These are phyloP conservation scores for Hypholoma sublateritium DNA, from an alignment of 768 basidiomycete genomes.

Conservation along the genomic window DNA sequence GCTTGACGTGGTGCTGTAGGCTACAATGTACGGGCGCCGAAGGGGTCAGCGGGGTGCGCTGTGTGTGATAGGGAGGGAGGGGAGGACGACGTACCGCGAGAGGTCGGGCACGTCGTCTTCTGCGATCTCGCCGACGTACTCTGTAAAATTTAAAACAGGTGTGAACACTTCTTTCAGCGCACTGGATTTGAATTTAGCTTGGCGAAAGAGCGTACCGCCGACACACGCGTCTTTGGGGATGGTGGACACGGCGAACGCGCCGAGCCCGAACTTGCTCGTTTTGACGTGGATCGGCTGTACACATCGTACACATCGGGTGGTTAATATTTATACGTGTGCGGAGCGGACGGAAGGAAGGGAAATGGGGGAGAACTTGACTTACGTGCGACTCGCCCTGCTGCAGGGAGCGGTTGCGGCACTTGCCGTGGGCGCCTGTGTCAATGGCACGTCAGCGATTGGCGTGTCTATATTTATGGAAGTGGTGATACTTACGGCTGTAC, in stretches of 20 bases:
- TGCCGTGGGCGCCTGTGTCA: too few relatives aligned
- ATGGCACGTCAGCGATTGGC: too few relatives aligned
- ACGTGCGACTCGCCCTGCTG: conserved; percentile 21
- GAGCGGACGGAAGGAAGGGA: not conserved
- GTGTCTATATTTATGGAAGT: too few relatives aligned
- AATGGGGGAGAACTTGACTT: not conserved
- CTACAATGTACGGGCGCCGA: not conserved
- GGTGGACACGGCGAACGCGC: conserved; percentile 39
- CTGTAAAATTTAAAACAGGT: conserved; percentile 22
- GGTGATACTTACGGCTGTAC: too few relatives aligned
- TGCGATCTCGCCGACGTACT: conserved; percentile 36
- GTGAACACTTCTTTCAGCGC: too few relatives aligned
- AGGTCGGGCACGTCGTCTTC: too few relatives aligned
- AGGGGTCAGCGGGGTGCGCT: too few relatives aligned
- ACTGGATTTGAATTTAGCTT: not conserved
- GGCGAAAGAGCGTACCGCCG: conserved; percentile 20
- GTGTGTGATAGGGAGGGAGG: too few relatives aligned
- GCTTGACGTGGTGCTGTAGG: conserved; percentile 7
- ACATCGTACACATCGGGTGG: not conserved
- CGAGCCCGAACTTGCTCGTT: conserved; percentile 37
- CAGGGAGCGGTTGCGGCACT: conserved; percentile 18
- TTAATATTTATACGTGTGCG: not conserved
- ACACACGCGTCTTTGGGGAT: conserved; percentile 16
- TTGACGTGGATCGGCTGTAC: conserved; percentile 35
- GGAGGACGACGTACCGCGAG: too few relatives aligned